Evolutionary conservation across 2,329 filamentous ascomycete genomes (phyloP), one percentile per base, ranked within the genome.

Genomic region (Pestalotiopsis sp.): DNA sequence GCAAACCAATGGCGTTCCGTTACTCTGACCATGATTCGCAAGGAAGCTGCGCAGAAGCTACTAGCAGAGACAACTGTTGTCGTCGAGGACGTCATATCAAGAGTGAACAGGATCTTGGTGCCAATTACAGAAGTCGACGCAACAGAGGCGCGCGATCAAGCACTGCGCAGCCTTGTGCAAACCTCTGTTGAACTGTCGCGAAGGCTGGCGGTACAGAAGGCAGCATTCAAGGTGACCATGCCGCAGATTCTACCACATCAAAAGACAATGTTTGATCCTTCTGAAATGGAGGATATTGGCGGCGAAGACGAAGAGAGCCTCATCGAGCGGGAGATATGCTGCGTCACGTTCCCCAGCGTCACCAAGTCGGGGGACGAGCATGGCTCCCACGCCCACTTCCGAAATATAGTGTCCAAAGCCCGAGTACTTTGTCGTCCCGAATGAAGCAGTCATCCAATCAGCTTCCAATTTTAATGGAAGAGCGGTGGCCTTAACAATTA

Each of bases 1-100:
- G 84, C 90, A 70, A 91, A 91, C 75, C 87, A 90, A 75, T 92
- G 90, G 90, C 88, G 90, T 52, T 88, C 90, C 5, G 83, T 84
- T n/a, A 92, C 90, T 1, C 83, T 92, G 56, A 83, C 87, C 31
- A 82, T 90, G 58, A 78, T 92, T 65, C 84, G 84, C 67, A 87
- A 87, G 73, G 87, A 88, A 69, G 82, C 85, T 5, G 77, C 80
- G 17, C 74, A 81, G 41, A 83, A 81, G 68, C 81, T 89, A 41
- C 80, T 84, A 65, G 73, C 78, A 14, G 81, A 85, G 73, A 89
- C 87, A 3, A 71, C 78, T 23, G 72, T 74, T 27, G 75, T 85
- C 39, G 80, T 81, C 17, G 82, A 86, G 49, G 73, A 75, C 13
- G 79, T 88, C 56, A 76, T 88, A 17, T 73, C 78, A 2, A 82